Percentiles rank a stretch among this genome's conserved stretches.
Evolutionary conservation across 345 rosid species (phyloP).

Genomic region (Aegle marmelos): DNA sequence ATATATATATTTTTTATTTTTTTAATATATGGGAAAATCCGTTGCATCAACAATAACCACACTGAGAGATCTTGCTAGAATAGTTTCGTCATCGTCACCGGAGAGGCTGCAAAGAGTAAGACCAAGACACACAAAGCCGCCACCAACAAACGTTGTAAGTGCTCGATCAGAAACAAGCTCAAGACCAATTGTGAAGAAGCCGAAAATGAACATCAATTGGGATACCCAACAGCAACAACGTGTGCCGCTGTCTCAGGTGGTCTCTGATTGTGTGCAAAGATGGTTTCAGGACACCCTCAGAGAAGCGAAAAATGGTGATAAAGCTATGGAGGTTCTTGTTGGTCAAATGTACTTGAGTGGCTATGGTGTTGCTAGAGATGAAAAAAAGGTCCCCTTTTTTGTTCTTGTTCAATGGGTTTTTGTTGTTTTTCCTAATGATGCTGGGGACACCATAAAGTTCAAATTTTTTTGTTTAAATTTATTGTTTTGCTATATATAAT

Average conservation of each 20-base stretch:
- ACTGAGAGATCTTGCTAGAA: constrained; percentile 44
- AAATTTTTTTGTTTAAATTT: neutral
- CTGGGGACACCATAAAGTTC: neutral
- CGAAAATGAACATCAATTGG: constrained; percentile 34
- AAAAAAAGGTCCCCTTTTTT: constrained; percentile 47
- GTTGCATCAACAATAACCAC: constrained; percentile 31
- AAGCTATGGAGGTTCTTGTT: constrained; percentile 71
- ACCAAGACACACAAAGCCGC: constrained; percentile 28
- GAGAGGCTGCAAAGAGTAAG: constrained; percentile 27
- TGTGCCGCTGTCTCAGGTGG: constrained; percentile 61
- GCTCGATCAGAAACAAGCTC: neutral
- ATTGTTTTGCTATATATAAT: neutral
- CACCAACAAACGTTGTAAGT: neutral
- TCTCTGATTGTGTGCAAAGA: constrained; percentile 60
- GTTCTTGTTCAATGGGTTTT: neutral
- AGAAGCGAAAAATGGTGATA: constrained; percentile 75
- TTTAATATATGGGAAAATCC: constrained; percentile 60
- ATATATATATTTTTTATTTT: neutral
- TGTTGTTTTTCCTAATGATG: neutral
- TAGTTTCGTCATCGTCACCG: constrained; percentile 32
- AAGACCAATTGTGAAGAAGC: constrained; percentile 28
- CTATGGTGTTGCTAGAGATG: constrained; percentile 69
- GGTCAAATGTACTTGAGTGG: constrained; percentile 86
- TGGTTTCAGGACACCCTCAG: constrained; percentile 79
- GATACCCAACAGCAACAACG: constrained; percentile 33